These are phyloP conservation scores for Podila minutissima DNA, from an alignment of 192 early-diverging fungal species.

Conservation along the genomic window DNA sequence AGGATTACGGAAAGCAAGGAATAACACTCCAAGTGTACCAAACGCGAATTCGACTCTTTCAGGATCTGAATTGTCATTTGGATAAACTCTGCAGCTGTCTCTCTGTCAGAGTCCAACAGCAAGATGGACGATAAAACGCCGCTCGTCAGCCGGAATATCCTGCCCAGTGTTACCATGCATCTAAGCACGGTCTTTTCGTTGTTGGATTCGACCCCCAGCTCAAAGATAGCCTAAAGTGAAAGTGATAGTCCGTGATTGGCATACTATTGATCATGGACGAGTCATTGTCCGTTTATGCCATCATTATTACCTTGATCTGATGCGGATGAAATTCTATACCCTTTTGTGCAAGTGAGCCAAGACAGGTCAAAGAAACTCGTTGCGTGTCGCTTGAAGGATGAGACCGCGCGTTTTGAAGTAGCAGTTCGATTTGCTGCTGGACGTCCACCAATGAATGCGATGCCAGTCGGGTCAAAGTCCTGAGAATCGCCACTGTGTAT, in stretches of 20 bases:
- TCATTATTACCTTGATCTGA: slow-evolving; percentile 28
- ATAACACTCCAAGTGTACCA: slow-evolving; percentile 27
- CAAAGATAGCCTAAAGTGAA: slow-evolving; percentile 19
- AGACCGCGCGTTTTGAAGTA: slow-evolving; percentile 19
- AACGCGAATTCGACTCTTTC: not conserved
- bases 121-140: slow-evolving; percentile 15
- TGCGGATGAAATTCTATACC: slow-evolving; percentile 32
- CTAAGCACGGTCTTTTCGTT: slow-evolving; percentile 30
- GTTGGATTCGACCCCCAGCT: slow-evolving; percentile 14
- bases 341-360: slow-evolving; percentile 28
- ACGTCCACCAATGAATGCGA: slow-evolving; percentile 53
- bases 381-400: slow-evolving; percentile 16
- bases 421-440: slow-evolving; percentile 46
- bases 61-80: slow-evolving; percentile 14
- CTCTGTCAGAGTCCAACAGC: not conserved
- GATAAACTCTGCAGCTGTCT: slow-evolving; percentile 20
- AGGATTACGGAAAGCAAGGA: slow-evolving; percentile 15
- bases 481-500: slow-evolving; percentile 49
- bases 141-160: slow-evolving; percentile 28
- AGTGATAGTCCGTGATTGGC: too few species aligned
- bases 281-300: too few species aligned
- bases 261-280: too few species aligned
- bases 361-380: slow-evolving; percentile 36
- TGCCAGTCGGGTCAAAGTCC: slow-evolving; percentile 51
- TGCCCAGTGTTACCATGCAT: slow-evolving; percentile 18